phyloP scores from a whole-genome alignment of 2,329 filamentous ascomycete genomes.

The Fusarium sp. region DNA sequence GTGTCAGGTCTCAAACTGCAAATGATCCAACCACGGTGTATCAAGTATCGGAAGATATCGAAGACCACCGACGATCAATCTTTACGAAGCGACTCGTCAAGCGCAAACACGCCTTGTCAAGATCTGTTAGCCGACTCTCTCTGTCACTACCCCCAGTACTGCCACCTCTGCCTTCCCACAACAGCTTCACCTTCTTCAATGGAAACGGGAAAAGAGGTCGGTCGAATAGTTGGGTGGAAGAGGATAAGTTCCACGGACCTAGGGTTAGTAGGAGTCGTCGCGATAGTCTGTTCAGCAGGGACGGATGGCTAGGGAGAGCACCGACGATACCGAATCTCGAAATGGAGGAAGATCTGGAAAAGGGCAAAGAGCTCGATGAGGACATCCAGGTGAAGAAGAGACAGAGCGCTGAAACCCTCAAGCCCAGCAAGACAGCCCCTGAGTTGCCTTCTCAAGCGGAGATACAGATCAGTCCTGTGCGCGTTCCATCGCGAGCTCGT shows the following conservation, averaged over 20 bases:
- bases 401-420: slow-evolving; percentile 23
- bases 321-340: slow-evolving; percentile 51
- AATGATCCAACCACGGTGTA: slow-evolving; percentile 43
- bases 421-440: slow-evolving; percentile 37
- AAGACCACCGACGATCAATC: slow-evolving; percentile 25
- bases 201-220: slow-evolving; percentile 41
- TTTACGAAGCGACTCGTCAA: slow-evolving; percentile 47
- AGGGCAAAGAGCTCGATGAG: slow-evolving; percentile 30
- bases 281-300: slow-evolving; percentile 45
- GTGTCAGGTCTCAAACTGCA: slow-evolving; percentile 41
- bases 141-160: slow-evolving; percentile 45
- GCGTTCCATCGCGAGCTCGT: slow-evolving; percentile 30
- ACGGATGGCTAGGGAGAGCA: slow-evolving; percentile 48
- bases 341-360: slow-evolving; percentile 42
- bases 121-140: slow-evolving; percentile 46
- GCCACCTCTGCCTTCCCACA: slow-evolving; percentile 48
- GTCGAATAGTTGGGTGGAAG: slow-evolving; percentile 58
- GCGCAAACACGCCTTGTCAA: slow-evolving; percentile 41
- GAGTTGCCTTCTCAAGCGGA: slow-evolving; percentile 28
- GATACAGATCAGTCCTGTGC: slow-evolving; percentile 19
- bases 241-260: slow-evolving; percentile 61
- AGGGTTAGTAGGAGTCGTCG: slow-evolving; percentile 47
- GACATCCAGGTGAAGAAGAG: slow-evolving; percentile 31
- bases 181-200: slow-evolving; percentile 44
- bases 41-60: slow-evolving; percentile 39